Evolutionary conservation across 2,329 filamentous ascomycete species (phyloP).

Genomic region (Talaromyces marneffei): DNA sequence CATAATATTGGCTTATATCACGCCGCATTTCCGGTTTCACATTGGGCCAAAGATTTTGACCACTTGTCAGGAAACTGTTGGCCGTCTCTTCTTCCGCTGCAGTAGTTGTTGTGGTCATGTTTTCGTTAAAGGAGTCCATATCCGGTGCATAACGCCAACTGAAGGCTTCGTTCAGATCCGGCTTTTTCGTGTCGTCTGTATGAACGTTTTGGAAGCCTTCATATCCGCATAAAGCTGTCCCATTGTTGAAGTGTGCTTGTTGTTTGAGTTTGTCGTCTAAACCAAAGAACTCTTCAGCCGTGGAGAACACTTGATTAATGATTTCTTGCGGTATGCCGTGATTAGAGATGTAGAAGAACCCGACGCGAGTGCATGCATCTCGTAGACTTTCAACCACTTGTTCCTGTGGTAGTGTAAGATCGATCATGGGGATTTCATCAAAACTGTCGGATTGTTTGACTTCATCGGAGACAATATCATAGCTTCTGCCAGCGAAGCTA

Average conservation of each 20-base stretch:
- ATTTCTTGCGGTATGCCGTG: conserved; percentile 9
- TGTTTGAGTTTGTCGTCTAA: conserved; percentile 19
- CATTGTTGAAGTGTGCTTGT: conserved; percentile 4
- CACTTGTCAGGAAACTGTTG: conserved; percentile 6
- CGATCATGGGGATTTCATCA: conserved; percentile 40
- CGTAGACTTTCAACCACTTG: conserved; percentile 38
- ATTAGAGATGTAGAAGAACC: conserved; percentile 41
- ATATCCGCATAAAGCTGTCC: conserved; percentile 7
- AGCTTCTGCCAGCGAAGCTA: conserved; percentile 11
- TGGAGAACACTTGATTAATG: conserved; percentile 12
- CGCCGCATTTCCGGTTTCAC: conserved; percentile 9
- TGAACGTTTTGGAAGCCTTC: conserved; percentile 8
- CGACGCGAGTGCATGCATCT: conserved; percentile 34
- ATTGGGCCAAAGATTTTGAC: conserved; percentile 9
- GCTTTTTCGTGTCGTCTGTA: conserved; percentile 9
- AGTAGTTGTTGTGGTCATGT: background rate
- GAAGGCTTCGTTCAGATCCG: conserved; percentile 15
- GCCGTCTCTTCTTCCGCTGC: background rate
- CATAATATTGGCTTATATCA: conserved; percentile 19
- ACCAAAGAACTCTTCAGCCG: conserved; percentile 26
- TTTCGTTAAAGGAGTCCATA: background rate
- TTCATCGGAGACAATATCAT: conserved; percentile 8
- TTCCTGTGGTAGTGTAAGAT: conserved; percentile 34
- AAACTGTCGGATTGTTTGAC: conserved; percentile 15
- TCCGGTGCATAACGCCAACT: conserved; percentile 15